Evolutionary conservation across 2,329 filamentous ascomycete species (phyloP).

Genomic region (Didymellaceae sp.): DNA sequence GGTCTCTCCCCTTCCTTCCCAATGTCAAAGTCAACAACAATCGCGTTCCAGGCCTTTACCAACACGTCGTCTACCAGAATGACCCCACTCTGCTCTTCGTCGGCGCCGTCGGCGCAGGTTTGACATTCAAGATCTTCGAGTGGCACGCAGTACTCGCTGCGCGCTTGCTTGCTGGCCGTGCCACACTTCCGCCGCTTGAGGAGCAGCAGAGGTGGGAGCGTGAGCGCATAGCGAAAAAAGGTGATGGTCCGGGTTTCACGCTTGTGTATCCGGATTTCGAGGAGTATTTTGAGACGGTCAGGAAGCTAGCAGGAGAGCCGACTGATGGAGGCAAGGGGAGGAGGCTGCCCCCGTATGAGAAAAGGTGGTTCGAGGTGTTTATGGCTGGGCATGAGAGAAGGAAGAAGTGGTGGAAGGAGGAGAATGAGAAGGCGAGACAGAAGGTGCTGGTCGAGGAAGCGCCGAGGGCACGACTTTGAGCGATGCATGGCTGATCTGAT

Average conservation of each 20-base stretch:
- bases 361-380: conserved; percentile 59
- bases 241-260: conserved; percentile 64
- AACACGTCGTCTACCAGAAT: conserved; percentile 62
- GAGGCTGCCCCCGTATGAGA: conserved; percentile 51
- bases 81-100: conserved; percentile 65
- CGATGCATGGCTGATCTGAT: too few species aligned
- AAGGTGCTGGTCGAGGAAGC: neutral
- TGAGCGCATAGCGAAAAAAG: conserved; percentile 60
- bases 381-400: conserved; percentile 62
- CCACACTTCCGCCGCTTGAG: conserved; percentile 55
- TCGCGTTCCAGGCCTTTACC: conserved; percentile 62
- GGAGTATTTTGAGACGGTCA: conserved; percentile 67
- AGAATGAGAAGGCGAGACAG: conserved; percentile 53
- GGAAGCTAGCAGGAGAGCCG: conserved; percentile 58
- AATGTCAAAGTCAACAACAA: conserved; percentile 61
- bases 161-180: conserved; percentile 63
- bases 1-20: conserved; percentile 64
- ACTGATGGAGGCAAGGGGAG: conserved; percentile 53
- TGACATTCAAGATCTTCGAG: conserved; percentile 74
- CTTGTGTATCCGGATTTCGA: conserved; percentile 68
- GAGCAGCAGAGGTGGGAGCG: conserved; percentile 65
- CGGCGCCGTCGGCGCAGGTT: conserved; percentile 57
- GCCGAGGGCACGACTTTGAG: conserved; percentile 1
- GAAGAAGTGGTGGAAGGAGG: conserved; percentile 64
- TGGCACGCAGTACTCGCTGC: conserved; percentile 71